A percentile compares a stretch with the other conserved stretches of the same genome.
Conservation (phyloP, 192 early-diverging fungal genomes). For the Chytriomyces sp. region DNA sequence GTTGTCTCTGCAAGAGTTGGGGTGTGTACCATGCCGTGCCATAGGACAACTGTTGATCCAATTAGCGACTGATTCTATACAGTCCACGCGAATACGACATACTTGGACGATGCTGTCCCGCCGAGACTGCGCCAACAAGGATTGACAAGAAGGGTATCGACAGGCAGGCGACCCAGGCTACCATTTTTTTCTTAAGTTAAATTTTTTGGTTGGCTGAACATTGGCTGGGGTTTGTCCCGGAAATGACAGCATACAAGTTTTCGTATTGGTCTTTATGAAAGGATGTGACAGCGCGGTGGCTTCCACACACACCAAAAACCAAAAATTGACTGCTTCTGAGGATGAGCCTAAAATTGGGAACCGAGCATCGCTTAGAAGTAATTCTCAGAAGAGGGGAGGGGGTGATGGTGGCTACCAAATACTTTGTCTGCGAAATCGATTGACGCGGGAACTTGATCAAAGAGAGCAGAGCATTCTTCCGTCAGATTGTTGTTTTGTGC, state of each 20-base stretch:
- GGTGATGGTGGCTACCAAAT: too few species aligned
- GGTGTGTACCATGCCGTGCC: neutral
- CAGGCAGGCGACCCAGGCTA: too few species aligned
- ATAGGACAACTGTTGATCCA: neutral
- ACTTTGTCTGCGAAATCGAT: constrained; percentile 48
- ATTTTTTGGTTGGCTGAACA: too few species aligned
- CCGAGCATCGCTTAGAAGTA: neutral
- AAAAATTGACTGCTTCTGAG: constrained; percentile 62
- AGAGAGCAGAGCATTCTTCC: constrained; percentile 35
- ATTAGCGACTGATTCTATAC: too few species aligned
- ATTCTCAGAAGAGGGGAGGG: too few species aligned
- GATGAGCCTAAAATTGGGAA: neutral
- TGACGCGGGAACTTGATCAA: constrained; percentile 45
- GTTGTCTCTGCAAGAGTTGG: neutral
- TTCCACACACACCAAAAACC: too few species aligned
- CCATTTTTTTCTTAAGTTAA: too few species aligned
- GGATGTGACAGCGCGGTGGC: constrained; percentile 38
- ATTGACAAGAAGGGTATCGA: too few species aligned
- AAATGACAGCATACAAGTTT: constrained; percentile 57
- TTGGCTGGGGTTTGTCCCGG: constrained; percentile 56
- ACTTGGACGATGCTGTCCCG: too few species aligned
- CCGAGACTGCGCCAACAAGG: too few species aligned
- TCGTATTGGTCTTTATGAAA: constrained; percentile 65
- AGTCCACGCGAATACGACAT: too few species aligned
- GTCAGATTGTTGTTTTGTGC: constrained; percentile 53